Evolutionary conservation across 768 basidiomycete genomes (phyloP).

Genomic region (Atractiella rhizophila): DNA sequence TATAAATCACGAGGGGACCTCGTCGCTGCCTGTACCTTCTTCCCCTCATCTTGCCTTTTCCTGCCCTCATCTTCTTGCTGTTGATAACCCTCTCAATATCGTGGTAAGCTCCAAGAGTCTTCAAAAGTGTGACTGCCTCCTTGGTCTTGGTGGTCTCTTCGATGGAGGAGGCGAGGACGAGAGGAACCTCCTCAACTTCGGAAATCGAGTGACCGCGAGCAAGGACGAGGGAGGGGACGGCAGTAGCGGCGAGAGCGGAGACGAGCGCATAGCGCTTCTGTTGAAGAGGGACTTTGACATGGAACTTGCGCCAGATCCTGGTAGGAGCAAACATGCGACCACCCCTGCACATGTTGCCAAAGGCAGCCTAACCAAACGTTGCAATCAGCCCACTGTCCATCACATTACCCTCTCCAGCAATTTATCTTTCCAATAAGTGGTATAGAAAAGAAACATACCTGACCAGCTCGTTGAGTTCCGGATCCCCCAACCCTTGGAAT

Average conservation of each 20-base stretch:
- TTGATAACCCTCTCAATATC: conserved; percentile 95
- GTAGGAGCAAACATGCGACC: conserved; percentile 99
- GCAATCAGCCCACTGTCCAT: background rate
- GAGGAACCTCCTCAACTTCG: conserved; percentile 81
- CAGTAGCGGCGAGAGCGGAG: conserved; percentile 90
- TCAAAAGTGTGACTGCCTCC: conserved; percentile 80
- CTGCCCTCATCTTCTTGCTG: conserved; percentile 85
- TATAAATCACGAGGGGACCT: conserved; percentile 89
- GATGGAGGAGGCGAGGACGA: conserved; percentile 51
- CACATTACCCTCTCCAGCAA: background rate
- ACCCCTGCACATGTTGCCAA: conserved; percentile 99
- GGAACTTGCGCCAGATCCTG: conserved; percentile 99
- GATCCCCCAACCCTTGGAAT: conserved; percentile 98
- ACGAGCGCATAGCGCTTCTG: conserved; percentile 94
- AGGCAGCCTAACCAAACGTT: conserved; percentile 43
- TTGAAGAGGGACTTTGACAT: conserved; percentile 99
- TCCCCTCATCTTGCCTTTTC: conserved; percentile 91
- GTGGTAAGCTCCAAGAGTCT: conserved; percentile 60
- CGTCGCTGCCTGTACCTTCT: conserved; percentile 89
- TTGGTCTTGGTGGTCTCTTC: conserved; percentile 91
- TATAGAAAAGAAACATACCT: conserved; percentile 28
- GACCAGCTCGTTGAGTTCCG: conserved; percentile 94
- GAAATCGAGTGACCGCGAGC: conserved; percentile 98
- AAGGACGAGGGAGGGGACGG: conserved; percentile 89
- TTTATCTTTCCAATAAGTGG: background rate